Conservation (phyloP, 352 stramenopile species). For the Pythium dissotocum region DNA sequence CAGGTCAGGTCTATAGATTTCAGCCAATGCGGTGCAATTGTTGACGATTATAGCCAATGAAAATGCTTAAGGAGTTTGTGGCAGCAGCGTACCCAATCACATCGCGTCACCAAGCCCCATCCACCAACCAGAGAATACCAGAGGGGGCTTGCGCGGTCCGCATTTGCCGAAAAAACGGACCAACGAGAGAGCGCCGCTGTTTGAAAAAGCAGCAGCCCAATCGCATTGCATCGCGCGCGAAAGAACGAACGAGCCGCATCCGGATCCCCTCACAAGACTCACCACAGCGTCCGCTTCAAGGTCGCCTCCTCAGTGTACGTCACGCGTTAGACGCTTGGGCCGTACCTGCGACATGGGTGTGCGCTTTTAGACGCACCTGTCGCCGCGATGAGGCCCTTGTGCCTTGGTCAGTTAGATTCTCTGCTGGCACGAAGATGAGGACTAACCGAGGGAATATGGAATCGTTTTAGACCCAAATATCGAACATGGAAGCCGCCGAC, state of each 20-base stretch:
- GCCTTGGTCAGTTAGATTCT: not conserved
- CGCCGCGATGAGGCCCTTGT: no score
- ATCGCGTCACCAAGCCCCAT: constrained; percentile 12
- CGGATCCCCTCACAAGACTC: not conserved
- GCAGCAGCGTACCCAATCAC: constrained; percentile 42
- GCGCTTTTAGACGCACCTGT: not conserved
- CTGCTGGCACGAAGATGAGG: not conserved
- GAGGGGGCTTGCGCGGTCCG: constrained; percentile 13
- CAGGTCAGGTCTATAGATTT: constrained; percentile 5
- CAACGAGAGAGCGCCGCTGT: constrained; percentile 36
- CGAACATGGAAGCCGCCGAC: constrained; percentile 32
- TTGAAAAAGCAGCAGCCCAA: constrained; percentile 33
- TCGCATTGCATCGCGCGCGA: constrained; percentile 25
- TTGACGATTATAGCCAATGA: constrained; percentile 27
- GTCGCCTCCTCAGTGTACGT: not conserved
- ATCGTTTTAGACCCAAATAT: constrained; percentile 5
- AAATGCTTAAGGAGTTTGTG: constrained; percentile 25
- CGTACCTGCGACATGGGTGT: not conserved
- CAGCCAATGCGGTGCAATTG: constrained; percentile 18
- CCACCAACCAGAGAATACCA: constrained; percentile 40
- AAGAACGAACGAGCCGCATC: constrained; percentile 8
- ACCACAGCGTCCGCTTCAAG: not conserved
- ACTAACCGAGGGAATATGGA: constrained; percentile 4
- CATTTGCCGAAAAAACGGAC: constrained; percentile 51
- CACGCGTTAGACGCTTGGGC: not conserved